A percentile compares a stretch with the other conserved stretches of the same genome.
These are phyloP conservation scores for Globisporangium abappressorium DNA, from an alignment of 352 stramenopile species.

Conservation along the genomic window DNA sequence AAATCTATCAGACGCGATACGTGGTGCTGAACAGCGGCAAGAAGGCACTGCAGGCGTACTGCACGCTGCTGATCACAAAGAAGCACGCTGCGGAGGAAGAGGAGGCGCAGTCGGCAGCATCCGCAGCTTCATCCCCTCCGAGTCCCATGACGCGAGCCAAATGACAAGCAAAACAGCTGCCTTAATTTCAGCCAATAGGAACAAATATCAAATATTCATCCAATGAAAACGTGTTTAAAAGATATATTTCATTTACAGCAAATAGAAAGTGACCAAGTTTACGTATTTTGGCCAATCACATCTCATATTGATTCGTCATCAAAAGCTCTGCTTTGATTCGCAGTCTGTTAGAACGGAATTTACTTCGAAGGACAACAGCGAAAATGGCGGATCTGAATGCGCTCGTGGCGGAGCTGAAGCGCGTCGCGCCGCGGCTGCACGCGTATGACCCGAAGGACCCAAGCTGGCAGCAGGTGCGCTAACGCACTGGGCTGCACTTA, in stretches of 20 bases:
- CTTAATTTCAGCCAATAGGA: not conserved
- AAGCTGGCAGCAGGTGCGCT: slow-evolving; percentile 53
- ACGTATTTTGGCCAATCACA: not conserved
- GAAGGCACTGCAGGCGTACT: slow-evolving; percentile 70
- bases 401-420: slow-evolving; percentile 49
- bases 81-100: slow-evolving; percentile 38
- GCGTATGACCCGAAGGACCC: slow-evolving; percentile 52
- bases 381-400: slow-evolving; percentile 30
- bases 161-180: not conserved
- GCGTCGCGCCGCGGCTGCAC: slow-evolving; percentile 49
- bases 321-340: not conserved
- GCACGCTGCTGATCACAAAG: slow-evolving; percentile 56
- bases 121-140: not conserved
- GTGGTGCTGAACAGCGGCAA: slow-evolving; percentile 72
- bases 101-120: slow-evolving; percentile 14
- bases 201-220: not conserved
- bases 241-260: not conserved
- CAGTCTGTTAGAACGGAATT: not conserved
- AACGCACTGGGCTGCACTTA: not conserved
- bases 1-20: slow-evolving; percentile 38
- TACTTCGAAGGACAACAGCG: not conserved
- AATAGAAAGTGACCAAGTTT: not conserved
- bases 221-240: not conserved
- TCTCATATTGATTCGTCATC: not conserved
- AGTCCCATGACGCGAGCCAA: not conserved